phyloP scores from a whole-genome alignment of 73 alveolate species.

The Paramecium pentaurelia region DNA sequence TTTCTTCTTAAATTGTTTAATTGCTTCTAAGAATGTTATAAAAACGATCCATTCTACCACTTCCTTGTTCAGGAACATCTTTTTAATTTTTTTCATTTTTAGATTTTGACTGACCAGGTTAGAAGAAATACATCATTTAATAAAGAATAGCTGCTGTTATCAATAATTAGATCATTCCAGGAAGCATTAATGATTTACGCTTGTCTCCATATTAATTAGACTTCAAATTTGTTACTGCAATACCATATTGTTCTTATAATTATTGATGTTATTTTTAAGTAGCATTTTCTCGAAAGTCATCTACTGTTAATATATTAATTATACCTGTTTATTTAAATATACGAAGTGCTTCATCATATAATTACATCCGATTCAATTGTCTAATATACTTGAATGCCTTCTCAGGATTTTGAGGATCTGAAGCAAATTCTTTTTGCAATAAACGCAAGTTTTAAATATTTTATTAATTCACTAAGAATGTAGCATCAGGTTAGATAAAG shows the following conservation, averaged over 20 bases:
- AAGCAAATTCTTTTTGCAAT: not conserved
- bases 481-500: not conserved
- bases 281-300: not conserved
- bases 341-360: not conserved
- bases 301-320: not conserved
- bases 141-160: not conserved
- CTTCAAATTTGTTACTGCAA: not conserved
- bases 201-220: not conserved
- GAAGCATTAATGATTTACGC: not conserved
- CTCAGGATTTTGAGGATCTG: constrained; percentile 3
- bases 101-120: not conserved
- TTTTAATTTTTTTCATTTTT: not conserved
- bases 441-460: not conserved
- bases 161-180: not conserved
- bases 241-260: not conserved
- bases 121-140: not conserved
- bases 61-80: not conserved
- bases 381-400: not conserved
- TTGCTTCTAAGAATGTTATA: not conserved
- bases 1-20: constrained; percentile 32
- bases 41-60: not conserved
- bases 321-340: not conserved
- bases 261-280: not conserved
- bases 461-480: not conserved
- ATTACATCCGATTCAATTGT: not conserved